Conservation (phyloP, 768 basidiomycete species). For the Hericium coralloides region DNA sequence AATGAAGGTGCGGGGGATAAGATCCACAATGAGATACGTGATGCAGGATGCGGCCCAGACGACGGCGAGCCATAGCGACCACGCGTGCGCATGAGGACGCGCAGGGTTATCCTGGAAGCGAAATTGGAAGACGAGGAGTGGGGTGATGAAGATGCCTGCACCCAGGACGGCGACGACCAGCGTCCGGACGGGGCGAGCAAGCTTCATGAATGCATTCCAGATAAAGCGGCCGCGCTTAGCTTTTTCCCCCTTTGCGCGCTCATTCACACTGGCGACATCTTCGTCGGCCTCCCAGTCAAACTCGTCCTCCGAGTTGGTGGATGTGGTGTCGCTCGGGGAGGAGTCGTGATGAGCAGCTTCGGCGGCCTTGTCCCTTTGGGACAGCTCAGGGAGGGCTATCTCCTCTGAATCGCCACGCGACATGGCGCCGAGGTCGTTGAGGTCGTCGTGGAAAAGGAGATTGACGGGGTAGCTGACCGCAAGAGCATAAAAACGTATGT, state of each 20-base stretch:
- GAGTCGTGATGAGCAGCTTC: background rate
- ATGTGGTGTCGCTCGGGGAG: background rate
- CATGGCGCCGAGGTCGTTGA: no score
- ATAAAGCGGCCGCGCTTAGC: conserved; percentile 55
- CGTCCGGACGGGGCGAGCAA: conserved; percentile 50
- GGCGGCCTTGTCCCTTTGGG: background rate
- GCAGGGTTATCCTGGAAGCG: conserved; percentile 42
- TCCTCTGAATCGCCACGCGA: background rate
- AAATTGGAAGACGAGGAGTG: conserved; percentile 58
- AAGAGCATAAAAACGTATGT: no score
- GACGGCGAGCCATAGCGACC: conserved; percentile 63
- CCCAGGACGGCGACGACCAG: conserved; percentile 52
- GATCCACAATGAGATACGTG: conserved; percentile 58
- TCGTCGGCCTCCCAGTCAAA: conserved; percentile 71
- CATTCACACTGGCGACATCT: conserved; percentile 21
- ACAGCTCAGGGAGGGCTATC: background rate
- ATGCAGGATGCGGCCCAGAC: conserved; percentile 53
- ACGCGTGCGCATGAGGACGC: conserved; percentile 49
- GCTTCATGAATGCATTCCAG: conserved; percentile 59
- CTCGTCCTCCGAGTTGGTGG: conserved; percentile 33
- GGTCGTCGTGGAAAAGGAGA: no score
- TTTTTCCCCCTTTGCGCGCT: conserved; percentile 25
- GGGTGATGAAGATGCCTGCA: conserved; percentile 55
- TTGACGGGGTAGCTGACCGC: no score
- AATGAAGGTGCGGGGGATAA: conserved; percentile 48